These are phyloP conservation scores for Penicillium vulpinum DNA, from an alignment of 2,329 filamentous ascomycete genomes.

Conservation along the genomic window DNA sequence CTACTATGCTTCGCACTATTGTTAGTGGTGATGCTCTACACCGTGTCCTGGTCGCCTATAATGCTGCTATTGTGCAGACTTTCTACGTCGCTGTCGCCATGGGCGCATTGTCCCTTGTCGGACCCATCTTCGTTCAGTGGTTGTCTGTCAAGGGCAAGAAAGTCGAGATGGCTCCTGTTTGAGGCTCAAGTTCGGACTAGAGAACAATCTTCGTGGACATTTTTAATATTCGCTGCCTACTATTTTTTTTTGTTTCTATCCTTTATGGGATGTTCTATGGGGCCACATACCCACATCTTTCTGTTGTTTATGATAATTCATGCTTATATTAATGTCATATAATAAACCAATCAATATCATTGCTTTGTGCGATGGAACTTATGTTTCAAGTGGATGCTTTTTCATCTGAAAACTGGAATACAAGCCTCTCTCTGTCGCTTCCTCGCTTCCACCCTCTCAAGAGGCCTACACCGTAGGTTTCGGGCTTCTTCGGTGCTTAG, in stretches of 20 bases:
- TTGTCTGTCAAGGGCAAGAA: constrained; percentile 42
- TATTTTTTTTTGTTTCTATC: not conserved
- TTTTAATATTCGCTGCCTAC: not conserved
- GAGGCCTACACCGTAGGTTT: not conserved
- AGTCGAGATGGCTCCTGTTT: constrained; percentile 24
- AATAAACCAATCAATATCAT: not conserved
- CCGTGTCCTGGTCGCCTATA: constrained; percentile 39
- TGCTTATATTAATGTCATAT: not conserved
- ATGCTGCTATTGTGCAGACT: constrained; percentile 37
- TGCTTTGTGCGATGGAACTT: not conserved
- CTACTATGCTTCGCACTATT: constrained; percentile 37
- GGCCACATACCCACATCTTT: constrained; percentile 2
- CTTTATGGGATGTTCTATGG: not conserved
- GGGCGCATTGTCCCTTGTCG: constrained; percentile 36
- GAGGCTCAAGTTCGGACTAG: not conserved
- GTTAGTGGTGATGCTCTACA: constrained; percentile 30
- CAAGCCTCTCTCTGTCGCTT: not conserved
- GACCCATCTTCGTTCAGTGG: constrained; percentile 42
- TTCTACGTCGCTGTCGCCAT: constrained; percentile 44
- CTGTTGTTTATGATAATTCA: not conserved
- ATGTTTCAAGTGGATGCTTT: not conserved
- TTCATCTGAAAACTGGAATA: not conserved
- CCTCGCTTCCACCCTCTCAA: not conserved
- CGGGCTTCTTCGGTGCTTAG: not conserved
- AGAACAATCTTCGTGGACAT: constrained; percentile 21